Percentiles rank a stretch among this genome's conserved stretches.
Conservation (phyloP, 108 stramenopile genomes). For the Skeletonema potamos region DNA sequence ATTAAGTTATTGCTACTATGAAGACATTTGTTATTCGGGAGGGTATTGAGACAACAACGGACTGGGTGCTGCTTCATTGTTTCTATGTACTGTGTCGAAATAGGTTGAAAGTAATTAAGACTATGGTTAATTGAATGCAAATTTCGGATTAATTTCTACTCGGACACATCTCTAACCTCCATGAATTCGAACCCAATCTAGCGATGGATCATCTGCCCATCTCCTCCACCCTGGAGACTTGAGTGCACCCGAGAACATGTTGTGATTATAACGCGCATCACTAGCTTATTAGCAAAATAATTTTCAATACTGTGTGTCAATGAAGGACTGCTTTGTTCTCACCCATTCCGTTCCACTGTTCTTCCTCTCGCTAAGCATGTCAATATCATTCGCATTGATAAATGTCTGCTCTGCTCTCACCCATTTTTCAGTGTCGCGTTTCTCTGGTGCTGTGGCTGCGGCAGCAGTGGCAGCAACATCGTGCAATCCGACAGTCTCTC, state of each 20-base stretch:
- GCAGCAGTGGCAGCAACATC: not conserved
- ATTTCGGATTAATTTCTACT: not conserved
- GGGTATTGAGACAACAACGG: not conserved
- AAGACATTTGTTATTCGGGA: not conserved
- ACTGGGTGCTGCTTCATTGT: not conserved
- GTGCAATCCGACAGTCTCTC: not conserved
- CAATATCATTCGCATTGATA: not conserved
- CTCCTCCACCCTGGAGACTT: not conserved
- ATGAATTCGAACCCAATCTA: conserved; percentile 19
- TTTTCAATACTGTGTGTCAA: conserved; percentile 21
- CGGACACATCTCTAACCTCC: not conserved
- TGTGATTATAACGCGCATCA: not conserved
- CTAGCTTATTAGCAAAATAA: not conserved
- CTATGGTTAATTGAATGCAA: not conserved
- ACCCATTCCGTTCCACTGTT: conserved; percentile 18
- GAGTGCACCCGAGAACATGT: not conserved
- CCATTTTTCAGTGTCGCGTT: conserved; percentile 5
- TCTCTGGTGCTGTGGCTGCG: not conserved
- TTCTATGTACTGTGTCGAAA: not conserved
- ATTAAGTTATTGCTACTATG: too few relatives aligned
- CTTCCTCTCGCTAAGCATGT: conserved; percentile 5
- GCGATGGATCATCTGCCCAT: conserved; percentile 7
- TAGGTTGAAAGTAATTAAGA: not conserved
- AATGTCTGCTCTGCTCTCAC: conserved; percentile 13
- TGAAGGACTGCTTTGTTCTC: conserved; percentile 19